phyloP scores from a whole-genome alignment of 805 yeast species.

The Barnettozyma botsteinii region DNA sequence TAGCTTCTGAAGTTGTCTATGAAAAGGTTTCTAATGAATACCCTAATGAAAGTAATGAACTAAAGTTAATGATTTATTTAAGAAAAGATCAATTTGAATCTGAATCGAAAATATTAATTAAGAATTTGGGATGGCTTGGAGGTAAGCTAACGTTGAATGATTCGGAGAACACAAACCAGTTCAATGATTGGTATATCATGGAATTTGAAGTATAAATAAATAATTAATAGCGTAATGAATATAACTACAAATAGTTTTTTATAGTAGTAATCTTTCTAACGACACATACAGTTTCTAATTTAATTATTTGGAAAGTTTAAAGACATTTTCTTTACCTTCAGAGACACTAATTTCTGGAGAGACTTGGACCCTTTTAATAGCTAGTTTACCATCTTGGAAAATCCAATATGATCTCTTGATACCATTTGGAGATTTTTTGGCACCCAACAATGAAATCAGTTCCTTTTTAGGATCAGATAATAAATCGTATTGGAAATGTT shows the following conservation, averaged over 20 bases:
- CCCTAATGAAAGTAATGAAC: conserved; percentile 10
- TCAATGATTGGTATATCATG: conserved; percentile 26
- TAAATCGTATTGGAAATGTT: conserved; percentile 64
- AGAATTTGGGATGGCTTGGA: conserved; percentile 26
- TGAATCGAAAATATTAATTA: conserved; percentile 21
- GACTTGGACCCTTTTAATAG: conserved; percentile 32
- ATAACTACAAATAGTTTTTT: too few relatives aligned
- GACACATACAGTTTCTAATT: not conserved
- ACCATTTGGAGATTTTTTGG: conserved; percentile 72
- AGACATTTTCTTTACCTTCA: conserved; percentile 54
- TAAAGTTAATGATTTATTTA: conserved; percentile 20
- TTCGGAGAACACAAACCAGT: conserved; percentile 17
- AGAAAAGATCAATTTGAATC: conserved; percentile 20
- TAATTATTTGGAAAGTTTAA: conserved; percentile 29
- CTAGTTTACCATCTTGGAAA: conserved; percentile 69
- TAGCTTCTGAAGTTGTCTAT: conserved; percentile 18
- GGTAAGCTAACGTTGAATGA: conserved; percentile 21
- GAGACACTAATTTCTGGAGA: conserved; percentile 53
- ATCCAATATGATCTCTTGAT: conserved; percentile 90
- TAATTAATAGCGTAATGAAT: not conserved
- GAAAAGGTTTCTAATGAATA: conserved; percentile 5
- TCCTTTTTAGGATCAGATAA: conserved; percentile 70
- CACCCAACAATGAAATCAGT: conserved; percentile 72
- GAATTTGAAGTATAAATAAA: conserved; percentile 23
- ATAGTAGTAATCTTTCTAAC: not conserved